Percentiles rank a stretch among this genome's conserved stretches.
Evolutionary conservation across 192 early-diverging fungal genomes (phyloP).

Genomic region (Kickxella alabastrina): DNA sequence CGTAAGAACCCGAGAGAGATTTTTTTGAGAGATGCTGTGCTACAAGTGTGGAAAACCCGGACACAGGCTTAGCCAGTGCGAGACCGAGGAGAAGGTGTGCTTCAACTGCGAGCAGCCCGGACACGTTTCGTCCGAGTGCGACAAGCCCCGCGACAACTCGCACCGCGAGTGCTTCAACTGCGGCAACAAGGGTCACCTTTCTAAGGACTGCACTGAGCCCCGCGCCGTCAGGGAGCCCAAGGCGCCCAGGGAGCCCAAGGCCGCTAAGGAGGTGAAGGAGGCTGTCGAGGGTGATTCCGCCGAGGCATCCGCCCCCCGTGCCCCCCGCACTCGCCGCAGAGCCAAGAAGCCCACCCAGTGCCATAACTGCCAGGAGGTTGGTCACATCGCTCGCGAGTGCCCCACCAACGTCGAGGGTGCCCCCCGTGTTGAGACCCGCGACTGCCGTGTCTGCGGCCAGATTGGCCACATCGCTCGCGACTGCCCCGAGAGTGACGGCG

Average conservation of each 20-base stretch:
- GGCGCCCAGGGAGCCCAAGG: background rate
- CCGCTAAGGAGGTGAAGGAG: background rate
- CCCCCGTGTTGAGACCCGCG: too few relatives aligned
- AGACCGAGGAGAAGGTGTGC: conserved; percentile 25
- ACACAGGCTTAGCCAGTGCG: conserved; percentile 21
- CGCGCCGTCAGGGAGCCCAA: conserved; percentile 7
- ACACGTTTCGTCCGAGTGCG: conserved; percentile 43
- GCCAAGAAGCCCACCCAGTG: background rate
- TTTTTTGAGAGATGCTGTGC: conserved; percentile 35
- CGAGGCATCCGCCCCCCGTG: background rate
- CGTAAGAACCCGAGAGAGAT: conserved; percentile 3
- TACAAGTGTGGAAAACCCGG: conserved; percentile 42
- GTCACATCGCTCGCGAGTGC: too few relatives aligned
- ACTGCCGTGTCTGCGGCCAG: too few relatives aligned
- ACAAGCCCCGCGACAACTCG: conserved; percentile 25
- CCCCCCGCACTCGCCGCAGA: background rate
- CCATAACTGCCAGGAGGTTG: background rate
- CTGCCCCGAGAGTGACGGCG: too few relatives aligned
- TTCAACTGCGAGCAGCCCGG: conserved; percentile 53
- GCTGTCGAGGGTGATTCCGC: background rate
- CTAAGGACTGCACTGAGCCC: conserved; percentile 40
- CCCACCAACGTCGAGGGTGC: too few relatives aligned
- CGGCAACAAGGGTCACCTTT: conserved; percentile 45
- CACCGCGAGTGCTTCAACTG: conserved; percentile 54
- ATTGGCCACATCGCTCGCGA: too few relatives aligned